Percentiles rank a stretch among this genome's conserved stretches.
Conservation (phyloP, 495 filamentous ascomycete genomes). For the Xylaria telfairii region DNA sequence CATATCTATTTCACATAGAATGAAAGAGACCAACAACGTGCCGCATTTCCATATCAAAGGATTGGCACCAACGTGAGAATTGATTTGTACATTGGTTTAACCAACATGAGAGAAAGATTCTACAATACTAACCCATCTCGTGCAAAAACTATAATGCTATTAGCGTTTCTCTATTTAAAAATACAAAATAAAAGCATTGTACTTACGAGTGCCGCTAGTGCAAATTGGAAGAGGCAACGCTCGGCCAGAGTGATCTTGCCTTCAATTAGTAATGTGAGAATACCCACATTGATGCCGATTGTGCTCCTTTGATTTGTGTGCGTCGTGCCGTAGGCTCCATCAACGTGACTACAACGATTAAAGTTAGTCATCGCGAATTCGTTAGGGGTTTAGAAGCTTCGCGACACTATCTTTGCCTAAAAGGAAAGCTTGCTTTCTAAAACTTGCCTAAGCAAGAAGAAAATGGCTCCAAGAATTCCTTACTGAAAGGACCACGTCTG, state of each 20-base stretch:
- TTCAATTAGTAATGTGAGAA: background rate
- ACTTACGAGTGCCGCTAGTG: background rate
- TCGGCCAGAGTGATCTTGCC: background rate
- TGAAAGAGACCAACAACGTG: background rate
- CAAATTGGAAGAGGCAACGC: background rate
- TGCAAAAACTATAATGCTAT: conserved; percentile 9
- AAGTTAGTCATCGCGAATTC: too few relatives aligned
- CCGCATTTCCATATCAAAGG: background rate
- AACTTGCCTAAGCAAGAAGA: too few relatives aligned
- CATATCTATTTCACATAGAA: background rate
- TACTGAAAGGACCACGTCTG: background rate
- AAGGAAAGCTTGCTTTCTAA: too few relatives aligned
- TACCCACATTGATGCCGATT: background rate
- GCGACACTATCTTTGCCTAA: too few relatives aligned
- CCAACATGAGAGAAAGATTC: background rate
- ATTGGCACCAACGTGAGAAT: background rate
- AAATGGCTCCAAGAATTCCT: too few relatives aligned
- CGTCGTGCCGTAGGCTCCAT: background rate
- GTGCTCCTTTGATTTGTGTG: background rate
- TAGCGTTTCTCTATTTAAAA: background rate
- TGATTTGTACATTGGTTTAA: background rate
- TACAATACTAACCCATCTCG: conserved; percentile 11
- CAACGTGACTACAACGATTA: too few relatives aligned
- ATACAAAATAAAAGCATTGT: background rate
- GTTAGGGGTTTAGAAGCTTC: too few relatives aligned